A percentile compares a stretch with the other conserved stretches of the same genome.
Evolutionary conservation across 1,284 basidiomycete species (phyloP).

Genomic region (Taiwanofungus camphoratus): DNA sequence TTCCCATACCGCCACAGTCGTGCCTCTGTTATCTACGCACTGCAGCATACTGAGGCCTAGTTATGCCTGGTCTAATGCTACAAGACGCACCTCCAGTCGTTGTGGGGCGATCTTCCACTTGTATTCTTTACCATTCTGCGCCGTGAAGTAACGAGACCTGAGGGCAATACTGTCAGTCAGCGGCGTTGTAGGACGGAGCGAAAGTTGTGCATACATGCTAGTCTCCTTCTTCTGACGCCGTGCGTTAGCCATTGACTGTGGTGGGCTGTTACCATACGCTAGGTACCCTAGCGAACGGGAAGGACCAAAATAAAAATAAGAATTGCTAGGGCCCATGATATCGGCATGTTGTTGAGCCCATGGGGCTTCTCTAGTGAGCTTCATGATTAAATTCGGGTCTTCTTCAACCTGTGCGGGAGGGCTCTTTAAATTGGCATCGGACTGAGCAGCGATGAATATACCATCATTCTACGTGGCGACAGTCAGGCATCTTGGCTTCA

Average conservation of each 20-base stretch:
- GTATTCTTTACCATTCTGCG: constrained; percentile 57
- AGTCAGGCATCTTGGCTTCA: constrained; percentile 5
- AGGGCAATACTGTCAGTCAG: not conserved
- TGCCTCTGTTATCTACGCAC: constrained; percentile 54
- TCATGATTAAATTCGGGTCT: constrained; percentile 54
- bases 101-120: constrained; percentile 62
- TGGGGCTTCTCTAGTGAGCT: constrained; percentile 51
- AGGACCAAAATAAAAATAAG: constrained; percentile 70
- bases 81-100: constrained; percentile 56
- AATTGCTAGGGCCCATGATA: constrained; percentile 66
- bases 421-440: too few relatives aligned
- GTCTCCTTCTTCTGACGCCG: constrained; percentile 50
- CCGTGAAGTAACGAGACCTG: constrained; percentile 67
- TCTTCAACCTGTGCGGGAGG: constrained; percentile 48
- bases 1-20: constrained; percentile 58
- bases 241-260: constrained; percentile 49
- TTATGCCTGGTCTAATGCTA: constrained; percentile 2
- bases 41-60: constrained; percentile 24
- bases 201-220: constrained; percentile 46
- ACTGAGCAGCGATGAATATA: too few relatives aligned
- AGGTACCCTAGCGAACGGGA: constrained; percentile 52
- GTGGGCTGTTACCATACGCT: constrained; percentile 59
- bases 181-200: not conserved
- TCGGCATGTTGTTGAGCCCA: constrained; percentile 61
- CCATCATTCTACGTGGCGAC: constrained; percentile 13